Base-by-base conservation (phyloP, 192 early-diverging fungal genomes). In the Coemansia sp. region DNA sequence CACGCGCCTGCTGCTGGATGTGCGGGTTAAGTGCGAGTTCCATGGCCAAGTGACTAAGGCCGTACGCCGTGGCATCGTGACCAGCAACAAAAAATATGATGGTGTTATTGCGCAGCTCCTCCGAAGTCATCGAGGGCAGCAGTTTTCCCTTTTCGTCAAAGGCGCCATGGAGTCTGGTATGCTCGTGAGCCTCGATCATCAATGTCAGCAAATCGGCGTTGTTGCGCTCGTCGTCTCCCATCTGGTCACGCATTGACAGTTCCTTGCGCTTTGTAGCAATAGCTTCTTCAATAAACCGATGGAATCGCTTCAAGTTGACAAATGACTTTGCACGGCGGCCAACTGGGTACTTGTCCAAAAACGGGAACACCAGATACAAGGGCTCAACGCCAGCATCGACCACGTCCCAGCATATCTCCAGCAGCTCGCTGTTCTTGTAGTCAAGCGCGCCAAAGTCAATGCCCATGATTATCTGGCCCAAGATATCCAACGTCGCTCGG, bases 11-110 rank as follows among this genome's bases (percentile, higher is more conserved):
- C 38, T 72, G 62, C 70, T 86, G 84, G 52, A 78, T 69, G 31
- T 85, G 62, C 12, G 78, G 83, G 66, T 85, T 66, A 29, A 64
- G 70, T n/a, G 87, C 88, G 27, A 89, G 74, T 64, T 84, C 73
- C 52, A 79, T 80, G 36, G 88, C 68, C 24, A 80, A 40, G 50
- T 75, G 76, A 50, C 73, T 66, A 5, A 88, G 50, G 3, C 80
- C 68, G 33, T 72, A 61, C 5, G 87, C 77, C n/a, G 85, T 84
- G 22, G 84, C 75, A 24, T 86, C 84, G 70, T 87, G 82, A 40
- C 87, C 87, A 46, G 87, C 87, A 24, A 88, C 75, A 76, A 83
- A 88, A 77, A 87, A 87, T 10, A 88, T 69, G 18, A 78, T 76
- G 4, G 81, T 79, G 46, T 88, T 86, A 67, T 85, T 80, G 70